A percentile compares a stretch with the other conserved stretches of the same genome.
Conservation (phyloP, 257 asterid species). For the Handroanthus guayacan region DNA sequence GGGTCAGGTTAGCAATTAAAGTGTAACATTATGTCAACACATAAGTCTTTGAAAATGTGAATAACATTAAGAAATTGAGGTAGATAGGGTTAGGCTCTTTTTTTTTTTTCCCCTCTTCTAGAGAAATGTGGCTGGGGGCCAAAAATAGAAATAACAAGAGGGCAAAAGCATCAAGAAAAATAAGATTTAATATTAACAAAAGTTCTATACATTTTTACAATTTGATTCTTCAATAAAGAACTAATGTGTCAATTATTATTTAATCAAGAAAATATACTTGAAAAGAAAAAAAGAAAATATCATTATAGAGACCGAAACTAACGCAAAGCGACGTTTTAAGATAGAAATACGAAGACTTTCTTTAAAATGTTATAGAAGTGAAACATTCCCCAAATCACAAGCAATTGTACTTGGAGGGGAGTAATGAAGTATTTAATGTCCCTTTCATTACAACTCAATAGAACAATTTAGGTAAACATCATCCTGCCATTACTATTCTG, state of each 20-base stretch:
- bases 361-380: no score
- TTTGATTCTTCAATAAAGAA: no score
- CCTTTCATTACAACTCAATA: constrained; percentile 16
- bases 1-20: constrained; percentile 6
- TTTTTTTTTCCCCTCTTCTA: background rate
- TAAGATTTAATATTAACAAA: no score
- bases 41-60: background rate
- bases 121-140: no score
- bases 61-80: background rate
- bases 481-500: background rate
- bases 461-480: constrained; percentile 26
- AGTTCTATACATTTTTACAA: no score
- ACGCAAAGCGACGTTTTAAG: background rate
- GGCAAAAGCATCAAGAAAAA: no score
- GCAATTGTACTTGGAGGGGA: background rate
- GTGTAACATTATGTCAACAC: background rate
- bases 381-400: background rate
- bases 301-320: no score
- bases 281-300: no score
- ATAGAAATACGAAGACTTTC: no score
- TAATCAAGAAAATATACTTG: no score
- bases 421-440: background rate
- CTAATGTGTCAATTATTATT: no score
- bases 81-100: background rate
- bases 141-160: no score